Evolutionary conservation across 768 basidiomycete genomes (phyloP).

Genomic region (Pleurotus ostreatus): DNA sequence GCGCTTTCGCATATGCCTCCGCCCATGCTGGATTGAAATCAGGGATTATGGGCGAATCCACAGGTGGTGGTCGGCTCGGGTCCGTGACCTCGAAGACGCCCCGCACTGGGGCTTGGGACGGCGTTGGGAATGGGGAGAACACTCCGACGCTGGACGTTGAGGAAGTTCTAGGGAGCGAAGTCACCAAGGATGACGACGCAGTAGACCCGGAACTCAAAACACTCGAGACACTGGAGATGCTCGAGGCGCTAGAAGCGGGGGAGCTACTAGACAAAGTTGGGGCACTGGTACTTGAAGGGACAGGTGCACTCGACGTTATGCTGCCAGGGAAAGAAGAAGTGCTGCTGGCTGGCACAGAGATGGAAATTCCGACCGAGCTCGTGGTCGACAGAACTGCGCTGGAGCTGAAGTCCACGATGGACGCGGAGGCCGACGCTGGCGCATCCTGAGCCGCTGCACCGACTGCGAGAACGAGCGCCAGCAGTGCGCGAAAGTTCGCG

Average conservation of each 20-base stretch:
- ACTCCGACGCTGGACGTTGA: slow-evolving; percentile 31
- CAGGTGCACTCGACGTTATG: neutral
- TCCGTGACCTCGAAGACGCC: slow-evolving; percentile 51
- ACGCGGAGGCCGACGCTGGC: neutral
- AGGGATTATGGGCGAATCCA: slow-evolving; percentile 36
- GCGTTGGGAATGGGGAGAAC: slow-evolving; percentile 63
- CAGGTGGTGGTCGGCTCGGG: slow-evolving; percentile 54
- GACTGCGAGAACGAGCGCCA: neutral
- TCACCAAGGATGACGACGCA: neutral
- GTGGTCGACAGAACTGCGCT: neutral
- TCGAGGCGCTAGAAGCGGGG: neutral
- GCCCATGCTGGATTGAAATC: slow-evolving; percentile 57
- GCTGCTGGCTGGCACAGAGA: neutral
- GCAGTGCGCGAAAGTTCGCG: neutral
- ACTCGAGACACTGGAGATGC: neutral
- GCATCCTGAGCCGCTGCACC: neutral
- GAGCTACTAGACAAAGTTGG: neutral
- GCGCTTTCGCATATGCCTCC: slow-evolving; percentile 55
- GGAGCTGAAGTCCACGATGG: neutral
- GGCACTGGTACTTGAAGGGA: too few relatives aligned
- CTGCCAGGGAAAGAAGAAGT: neutral
- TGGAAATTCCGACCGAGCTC: neutral
- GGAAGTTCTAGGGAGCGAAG: neutral
- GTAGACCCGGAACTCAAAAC: neutral
- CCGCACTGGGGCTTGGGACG: slow-evolving; percentile 49